These are phyloP conservation scores for Camptophora hylomeconis DNA, from an alignment of 2,329 filamentous ascomycete species.

Conservation along the genomic window DNA sequence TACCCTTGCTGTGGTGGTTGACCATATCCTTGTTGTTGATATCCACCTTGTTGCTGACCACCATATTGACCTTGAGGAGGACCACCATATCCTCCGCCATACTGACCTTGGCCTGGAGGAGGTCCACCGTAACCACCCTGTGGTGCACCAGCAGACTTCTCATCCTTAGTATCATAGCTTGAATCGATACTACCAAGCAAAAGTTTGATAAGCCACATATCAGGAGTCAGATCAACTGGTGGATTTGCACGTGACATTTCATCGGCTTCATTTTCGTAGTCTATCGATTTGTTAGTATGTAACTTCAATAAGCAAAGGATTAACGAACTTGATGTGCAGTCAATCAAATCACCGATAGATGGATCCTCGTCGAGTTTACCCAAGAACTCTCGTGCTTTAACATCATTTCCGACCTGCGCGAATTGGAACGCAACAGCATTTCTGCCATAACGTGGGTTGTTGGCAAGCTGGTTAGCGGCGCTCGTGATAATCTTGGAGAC, in stretches of 20 bases:
- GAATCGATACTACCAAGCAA: constrained; percentile 54
- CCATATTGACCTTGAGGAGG: constrained; percentile 19
- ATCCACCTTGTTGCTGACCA: constrained; percentile 15
- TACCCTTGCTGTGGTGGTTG: constrained; percentile 15
- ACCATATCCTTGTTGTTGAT: constrained; percentile 20
- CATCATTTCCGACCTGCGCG: constrained; percentile 56
- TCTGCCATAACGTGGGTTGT: constrained; percentile 38
- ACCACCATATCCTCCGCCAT: constrained; percentile 22
- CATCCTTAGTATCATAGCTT: constrained; percentile 53
- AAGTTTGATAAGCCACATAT: constrained; percentile 55
- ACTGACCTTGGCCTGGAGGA: constrained; percentile 19
- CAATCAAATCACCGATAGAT: constrained; percentile 46
- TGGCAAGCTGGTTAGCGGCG: constrained; percentile 37
- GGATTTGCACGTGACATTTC: constrained; percentile 51
- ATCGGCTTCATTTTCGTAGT: constrained; percentile 55
- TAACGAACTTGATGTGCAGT: constrained; percentile 54
- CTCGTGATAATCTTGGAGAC: constrained; percentile 46
- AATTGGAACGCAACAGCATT: constrained; percentile 55
- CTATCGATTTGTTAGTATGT: constrained; percentile 25
- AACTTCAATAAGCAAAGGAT: constrained; percentile 3
- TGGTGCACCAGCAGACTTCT: constrained; percentile 34
- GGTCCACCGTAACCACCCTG: constrained; percentile 12
- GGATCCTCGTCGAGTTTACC: constrained; percentile 52
- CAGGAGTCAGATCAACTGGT: constrained; percentile 49
- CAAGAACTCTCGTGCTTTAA: constrained; percentile 51